Evolutionary conservation across 495 filamentous ascomycete species (phyloP), one percentile per base, ranked within the genome.

Genomic region (Hapsidospora chrysogenum): DNA sequence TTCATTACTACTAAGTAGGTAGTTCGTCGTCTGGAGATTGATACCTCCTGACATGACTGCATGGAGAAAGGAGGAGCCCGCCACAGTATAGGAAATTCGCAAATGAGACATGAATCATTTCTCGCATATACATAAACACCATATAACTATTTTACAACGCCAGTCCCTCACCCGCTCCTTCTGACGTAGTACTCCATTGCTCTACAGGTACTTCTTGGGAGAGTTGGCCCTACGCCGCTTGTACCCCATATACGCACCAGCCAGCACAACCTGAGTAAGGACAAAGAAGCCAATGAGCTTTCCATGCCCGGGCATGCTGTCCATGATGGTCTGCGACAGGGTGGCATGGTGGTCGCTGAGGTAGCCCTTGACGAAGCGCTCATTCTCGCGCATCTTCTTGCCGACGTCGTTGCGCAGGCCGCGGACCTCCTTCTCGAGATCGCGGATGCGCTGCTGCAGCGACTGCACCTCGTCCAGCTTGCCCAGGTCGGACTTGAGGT

Each of bases 121-220:
- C 3, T 16, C 15, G 15, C 15, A 32, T 32, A 16, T 11, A 18
- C 11, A 7, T 16, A 4, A 16, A 17, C 13, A 31, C 15, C 29
- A 14, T 3, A 8, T 13, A 2, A 14, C 11, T 17, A 2, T 3
- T 13, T 17, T 17, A 4, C 13, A 17, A 31, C 14, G 15, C 14
- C 13, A 31, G 14, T 2, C 9, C 2, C 11, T 16, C 9, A 1
- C 10, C 29, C 20, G 9, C 11, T 8, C 5, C 17, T 8, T 8
- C 16, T 26, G 18, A n/a, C n/a, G n/a, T n/a, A n/a, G n/a, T n/a
- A n/a, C n/a, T n/a, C n/a, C n/a, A n/a, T n/a, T n/a, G n/a, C n/a
- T 20, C 43, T 46, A 97, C 44, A 97, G 57, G 55, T 85, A 97
- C 54, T 97, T 97, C 74, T 95, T 95, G 21, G 85, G 83, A 48